These are phyloP conservation scores for Fusarium sp. DNA, from an alignment of 2,329 filamentous ascomycete species.

Conservation along the genomic window DNA sequence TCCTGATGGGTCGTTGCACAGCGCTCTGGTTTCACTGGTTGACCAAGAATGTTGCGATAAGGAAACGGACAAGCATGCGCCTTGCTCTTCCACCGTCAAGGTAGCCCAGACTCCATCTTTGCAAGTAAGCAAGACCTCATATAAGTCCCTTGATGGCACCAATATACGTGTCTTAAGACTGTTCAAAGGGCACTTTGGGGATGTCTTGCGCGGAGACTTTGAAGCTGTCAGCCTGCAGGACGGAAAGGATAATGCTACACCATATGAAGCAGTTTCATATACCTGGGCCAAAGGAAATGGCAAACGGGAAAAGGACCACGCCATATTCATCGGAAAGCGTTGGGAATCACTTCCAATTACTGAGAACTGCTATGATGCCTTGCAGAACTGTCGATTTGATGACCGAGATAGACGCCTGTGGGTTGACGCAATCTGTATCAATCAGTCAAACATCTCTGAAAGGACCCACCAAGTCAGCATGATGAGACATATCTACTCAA, in stretches of 20 bases:
- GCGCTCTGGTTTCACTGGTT: background rate
- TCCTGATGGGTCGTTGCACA: background rate
- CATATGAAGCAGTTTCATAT: background rate
- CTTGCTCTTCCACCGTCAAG: background rate
- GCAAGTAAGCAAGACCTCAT: background rate
- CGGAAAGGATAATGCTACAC: no score
- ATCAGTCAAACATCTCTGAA: background rate
- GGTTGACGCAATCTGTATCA: background rate
- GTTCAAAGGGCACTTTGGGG: background rate
- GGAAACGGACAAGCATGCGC: fast-evolving
- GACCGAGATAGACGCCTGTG: background rate
- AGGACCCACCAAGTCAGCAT: background rate
- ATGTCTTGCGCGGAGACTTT: background rate
- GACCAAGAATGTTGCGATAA: background rate
- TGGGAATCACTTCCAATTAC: background rate
- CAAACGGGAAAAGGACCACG: background rate
- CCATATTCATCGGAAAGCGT: background rate
- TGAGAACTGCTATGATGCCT: background rate
- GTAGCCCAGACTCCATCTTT: fast-evolving
- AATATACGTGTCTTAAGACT: background rate
- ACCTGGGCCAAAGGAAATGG: background rate
- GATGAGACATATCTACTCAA: background rate
- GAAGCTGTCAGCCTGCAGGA: background rate
- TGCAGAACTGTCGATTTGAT: background rate
- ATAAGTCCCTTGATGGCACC: background rate